These are phyloP conservation scores for Blastobotrys illinoisensis DNA, from an alignment of 1,139 yeast species.

Conservation along the genomic window DNA sequence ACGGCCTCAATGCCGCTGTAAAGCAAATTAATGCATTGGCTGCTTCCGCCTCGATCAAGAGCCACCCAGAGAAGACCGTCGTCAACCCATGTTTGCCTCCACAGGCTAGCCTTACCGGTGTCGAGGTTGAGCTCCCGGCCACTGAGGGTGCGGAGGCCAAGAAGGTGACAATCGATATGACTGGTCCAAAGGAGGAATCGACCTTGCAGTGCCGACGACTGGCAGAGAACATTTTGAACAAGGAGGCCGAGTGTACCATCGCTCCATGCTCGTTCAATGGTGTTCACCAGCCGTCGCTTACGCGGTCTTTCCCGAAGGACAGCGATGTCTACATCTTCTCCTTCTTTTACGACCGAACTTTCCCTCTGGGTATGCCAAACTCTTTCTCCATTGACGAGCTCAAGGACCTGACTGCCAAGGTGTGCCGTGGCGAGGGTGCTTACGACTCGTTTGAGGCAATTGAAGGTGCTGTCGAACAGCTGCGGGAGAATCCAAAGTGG, in stretches of 20 bases:
- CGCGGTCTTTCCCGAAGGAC: slow-evolving; percentile 60
- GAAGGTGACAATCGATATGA: slow-evolving; percentile 58
- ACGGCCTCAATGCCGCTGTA: slow-evolving; percentile 92
- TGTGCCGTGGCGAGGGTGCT: slow-evolving; percentile 72
- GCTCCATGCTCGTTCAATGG: slow-evolving; percentile 96
- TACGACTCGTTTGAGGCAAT: slow-evolving; percentile 60
- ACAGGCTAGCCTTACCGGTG: slow-evolving; percentile 43
- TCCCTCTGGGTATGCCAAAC: slow-evolving; percentile 89
- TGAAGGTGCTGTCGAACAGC: slow-evolving; percentile 59
- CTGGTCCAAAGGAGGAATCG: slow-evolving; percentile 63
- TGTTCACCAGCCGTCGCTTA: slow-evolving; percentile 88
- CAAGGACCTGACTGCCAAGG: slow-evolving; percentile 71
- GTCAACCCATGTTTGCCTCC: slow-evolving; percentile 88
- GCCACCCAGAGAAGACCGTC: slow-evolving; percentile 26
- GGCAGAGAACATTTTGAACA: slow-evolving; percentile 77
- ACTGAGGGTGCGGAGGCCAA: slow-evolving; percentile 13
- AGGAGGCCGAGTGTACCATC: slow-evolving; percentile 65
- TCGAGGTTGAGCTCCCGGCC: slow-evolving; percentile 48
- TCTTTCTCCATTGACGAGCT: slow-evolving; percentile 83
- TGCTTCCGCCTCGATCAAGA: slow-evolving; percentile 20
- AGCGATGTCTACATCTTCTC: slow-evolving; percentile 86
- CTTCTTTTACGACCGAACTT: slow-evolving; percentile 89
- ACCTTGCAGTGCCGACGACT: slow-evolving; percentile 75
- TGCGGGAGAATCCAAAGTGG: slow-evolving; percentile 83
- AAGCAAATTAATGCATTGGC: slow-evolving; percentile 60